Evolutionary conservation across 2,329 filamentous ascomycete genomes (phyloP).

Genomic region (Paracamarosporium sp.): DNA sequence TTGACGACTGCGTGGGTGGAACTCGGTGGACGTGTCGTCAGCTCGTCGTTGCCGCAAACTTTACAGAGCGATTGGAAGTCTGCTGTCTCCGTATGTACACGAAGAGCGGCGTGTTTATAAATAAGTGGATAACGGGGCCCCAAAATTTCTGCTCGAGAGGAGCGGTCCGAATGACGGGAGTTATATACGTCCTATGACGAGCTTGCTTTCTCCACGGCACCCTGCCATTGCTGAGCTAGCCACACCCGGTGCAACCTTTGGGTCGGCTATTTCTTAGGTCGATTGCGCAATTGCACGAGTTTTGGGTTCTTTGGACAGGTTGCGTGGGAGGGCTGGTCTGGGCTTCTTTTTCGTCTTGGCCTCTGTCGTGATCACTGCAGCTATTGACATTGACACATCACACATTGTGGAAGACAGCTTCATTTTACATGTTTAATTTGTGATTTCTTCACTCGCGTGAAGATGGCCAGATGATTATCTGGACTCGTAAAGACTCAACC

Average conservation of each 20-base stretch:
- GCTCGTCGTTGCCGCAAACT: constrained; percentile 5
- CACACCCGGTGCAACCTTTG: constrained; percentile 20
- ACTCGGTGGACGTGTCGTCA: neutral
- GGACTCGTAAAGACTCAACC: constrained; percentile 28
- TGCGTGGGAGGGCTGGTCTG: constrained; percentile 2
- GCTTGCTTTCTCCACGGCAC: constrained; percentile 6
- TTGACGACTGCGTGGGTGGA: neutral
- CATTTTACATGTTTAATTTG: neutral
- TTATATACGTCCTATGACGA: constrained; percentile 12
- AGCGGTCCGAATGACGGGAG: constrained; percentile 7
- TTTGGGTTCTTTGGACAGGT: constrained; percentile 20
- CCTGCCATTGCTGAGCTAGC: constrained; percentile 18
- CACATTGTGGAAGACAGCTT: neutral
- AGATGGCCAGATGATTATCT: neutral
- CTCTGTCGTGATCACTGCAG: neutral
- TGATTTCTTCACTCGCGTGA: neutral
- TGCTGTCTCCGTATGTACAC: neutral
- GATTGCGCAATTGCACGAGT: constrained; percentile 48
- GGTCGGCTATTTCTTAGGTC: constrained; percentile 40
- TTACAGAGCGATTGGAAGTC: neutral
- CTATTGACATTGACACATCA: neutral
- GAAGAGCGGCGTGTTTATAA: neutral
- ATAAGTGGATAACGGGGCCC: neutral
- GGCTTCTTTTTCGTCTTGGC: neutral
- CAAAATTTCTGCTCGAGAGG: constrained; percentile 11